Conservation (phyloP, 106 monocot genomes). For the Dioscorea dumetorum region DNA sequence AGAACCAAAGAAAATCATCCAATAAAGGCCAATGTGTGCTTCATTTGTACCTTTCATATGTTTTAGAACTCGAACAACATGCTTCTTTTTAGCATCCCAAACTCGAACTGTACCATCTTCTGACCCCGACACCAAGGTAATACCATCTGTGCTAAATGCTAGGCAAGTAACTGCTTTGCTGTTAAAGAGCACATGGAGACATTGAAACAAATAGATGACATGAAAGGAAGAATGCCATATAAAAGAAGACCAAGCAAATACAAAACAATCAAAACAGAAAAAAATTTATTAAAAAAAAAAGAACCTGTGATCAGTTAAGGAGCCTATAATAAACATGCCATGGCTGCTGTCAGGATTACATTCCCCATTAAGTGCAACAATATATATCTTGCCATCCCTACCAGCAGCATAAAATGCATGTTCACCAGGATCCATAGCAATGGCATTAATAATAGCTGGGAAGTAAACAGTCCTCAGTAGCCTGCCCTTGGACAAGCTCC, state of each 20-base stretch:
- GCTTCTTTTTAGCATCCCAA: constrained; percentile 63
- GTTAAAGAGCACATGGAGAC: not conserved
- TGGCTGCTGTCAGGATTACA: constrained; percentile 24
- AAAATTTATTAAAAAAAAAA: not conserved
- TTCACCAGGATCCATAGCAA: constrained; percentile 73
- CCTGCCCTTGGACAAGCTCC: constrained; percentile 74
- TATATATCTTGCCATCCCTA: constrained; percentile 88
- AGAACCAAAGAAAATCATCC: too few species aligned
- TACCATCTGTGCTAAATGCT: constrained; percentile 63
- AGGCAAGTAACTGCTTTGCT: constrained; percentile 79
- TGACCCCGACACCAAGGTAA: constrained; percentile 76
- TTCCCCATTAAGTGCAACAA: constrained; percentile 67
- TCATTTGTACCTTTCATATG: constrained; percentile 63
- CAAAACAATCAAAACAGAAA: not conserved
- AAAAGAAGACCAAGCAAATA: constrained; percentile 1
- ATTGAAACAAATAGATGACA: not conserved
- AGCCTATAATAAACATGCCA: constrained; percentile 51
- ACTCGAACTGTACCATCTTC: constrained; percentile 74
- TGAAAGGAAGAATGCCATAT: not conserved
- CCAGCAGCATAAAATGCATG: constrained; percentile 77
- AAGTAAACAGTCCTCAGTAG: constrained; percentile 59
- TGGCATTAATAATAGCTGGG: constrained; percentile 52
- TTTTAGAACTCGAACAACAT: constrained; percentile 54
- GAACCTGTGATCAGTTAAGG: constrained; percentile 62
- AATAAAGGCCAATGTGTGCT: not conserved